phyloP scores from a whole-genome alignment of 768 basidiomycete genomes.

The Pholiota molesta region DNA sequence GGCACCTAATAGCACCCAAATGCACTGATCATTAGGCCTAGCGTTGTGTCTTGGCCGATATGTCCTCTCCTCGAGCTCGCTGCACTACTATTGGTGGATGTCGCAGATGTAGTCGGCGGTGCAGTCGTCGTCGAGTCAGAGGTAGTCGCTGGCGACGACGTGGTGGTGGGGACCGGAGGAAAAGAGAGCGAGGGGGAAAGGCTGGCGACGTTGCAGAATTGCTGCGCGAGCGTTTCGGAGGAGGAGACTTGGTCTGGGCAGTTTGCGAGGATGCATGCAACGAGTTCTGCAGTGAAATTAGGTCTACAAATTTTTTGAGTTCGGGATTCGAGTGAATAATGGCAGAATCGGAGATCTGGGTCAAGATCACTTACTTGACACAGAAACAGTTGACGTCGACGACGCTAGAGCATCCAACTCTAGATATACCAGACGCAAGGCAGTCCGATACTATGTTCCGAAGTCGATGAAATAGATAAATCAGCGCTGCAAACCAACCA shows the following conservation, averaged over 20 bases:
- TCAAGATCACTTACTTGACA: slow-evolving; percentile 30
- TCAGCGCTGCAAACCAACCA: not conserved
- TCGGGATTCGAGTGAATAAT: slow-evolving; percentile 13
- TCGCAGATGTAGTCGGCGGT: not conserved
- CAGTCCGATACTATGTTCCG: slow-evolving; percentile 45
- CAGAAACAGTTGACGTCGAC: slow-evolving; percentile 56
- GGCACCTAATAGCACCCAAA: not conserved
- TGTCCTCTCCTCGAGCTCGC: not conserved
- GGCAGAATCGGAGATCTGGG: not conserved
- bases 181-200: slow-evolving; percentile 38
- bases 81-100: not conserved
- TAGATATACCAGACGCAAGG: slow-evolving; percentile 38
- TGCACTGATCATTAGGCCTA: not conserved
- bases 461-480: not conserved
- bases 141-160: not conserved
- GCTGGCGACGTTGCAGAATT: slow-evolving; percentile 47
- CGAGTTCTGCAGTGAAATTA: slow-evolving; percentile 37
- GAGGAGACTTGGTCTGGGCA: slow-evolving; percentile 41
- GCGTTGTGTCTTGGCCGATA: not conserved
- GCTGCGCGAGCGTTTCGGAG: slow-evolving; percentile 47
- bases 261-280: slow-evolving; percentile 36
- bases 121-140: not conserved
- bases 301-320: slow-evolving; percentile 9
- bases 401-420: slow-evolving; percentile 45
- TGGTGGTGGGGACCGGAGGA: slow-evolving; percentile 29